Evolutionary conservation across 1,284 basidiomycete species (phyloP), one percentile per base, ranked within the genome.

Genomic region (Malassezia vespertilionis): DNA sequence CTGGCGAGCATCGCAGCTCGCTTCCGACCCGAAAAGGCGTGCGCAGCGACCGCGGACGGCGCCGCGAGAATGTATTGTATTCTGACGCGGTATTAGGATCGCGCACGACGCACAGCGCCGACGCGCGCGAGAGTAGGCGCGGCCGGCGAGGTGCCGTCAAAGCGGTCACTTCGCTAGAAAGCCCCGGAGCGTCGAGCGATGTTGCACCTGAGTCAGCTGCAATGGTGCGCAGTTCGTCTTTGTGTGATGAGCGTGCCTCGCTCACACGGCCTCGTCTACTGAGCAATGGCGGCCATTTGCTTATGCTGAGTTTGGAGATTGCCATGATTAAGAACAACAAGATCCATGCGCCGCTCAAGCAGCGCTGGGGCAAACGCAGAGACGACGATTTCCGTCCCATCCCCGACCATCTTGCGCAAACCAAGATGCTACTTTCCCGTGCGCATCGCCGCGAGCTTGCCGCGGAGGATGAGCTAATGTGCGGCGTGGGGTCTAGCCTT

Each of bases 271-370:
- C 58, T 34, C 53, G 64, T 5, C 55, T 69, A 17, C 40, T 69
- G 18, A 57, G 53, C 51, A 69, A 69, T 47, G 54, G 59, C 8
- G 57, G 62, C 22, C 67, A 69, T 39, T 51, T 69, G 31, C 57
- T 66, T 31, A 69, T 68, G 63, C 59, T 69, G 14, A 60, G 57
- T 28, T 44, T 66, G 18, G 67, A 69, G 43, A 44, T 69, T 21
- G 63, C 64, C 30, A 69, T 69, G 67, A 69, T 69, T 45, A 57
- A 61, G 31, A 61, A 61, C 32, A 47, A 60, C 24, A 69, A 69
- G 53, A 68, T 69, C 35, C 58, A 57, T n/a, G 57, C 60, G 12
- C 66, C 65, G 3, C 46, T 69, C 36, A 68, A 65, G 40, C 62
- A 63, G 4, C 47, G 65, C 4, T 68, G 63, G 65, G 62, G 62